Base-by-base conservation (phyloP, 305 asterid genomes). In the Nicotiana rustica region DNA sequence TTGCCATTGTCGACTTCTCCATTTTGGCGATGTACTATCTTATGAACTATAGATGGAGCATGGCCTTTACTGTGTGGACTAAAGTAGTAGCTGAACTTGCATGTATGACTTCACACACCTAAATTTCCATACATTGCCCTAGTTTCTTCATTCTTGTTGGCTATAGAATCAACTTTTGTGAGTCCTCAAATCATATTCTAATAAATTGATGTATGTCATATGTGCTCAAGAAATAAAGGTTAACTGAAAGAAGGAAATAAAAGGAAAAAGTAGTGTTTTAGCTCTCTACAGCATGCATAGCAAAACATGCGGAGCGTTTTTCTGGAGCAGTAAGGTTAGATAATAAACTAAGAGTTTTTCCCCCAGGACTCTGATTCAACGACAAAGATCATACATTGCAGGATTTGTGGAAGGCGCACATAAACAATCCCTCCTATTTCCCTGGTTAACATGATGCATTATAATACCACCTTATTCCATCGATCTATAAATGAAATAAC, bases 1-100 rank as follows among this genome's bases (percentile, higher is more conserved):
- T 2, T 38, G 57, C 0, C 35, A 38, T 69, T 38, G 47, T 38
- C 8, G 2, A 69, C 57, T 38, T 9, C 10, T 69, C 57, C 57
- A 38, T 69, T 38, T 69, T 38, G 77, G 77, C 3, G 0, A 4
- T 69, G 77, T 1, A 10, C 10, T 38, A 38, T 38, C 57, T 13
- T 18, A 69, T 69, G 77, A 38, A 10, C 77, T 38, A 1, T 38
- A 38, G 77, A n/a, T 38, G 77, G 35, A 69, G 57, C 2, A 38
- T 69, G 57, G 1, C 57, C 33, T 69, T 38, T 17, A n/a, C 5
- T 38, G 57, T 0, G 0, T 1, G 0, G 77, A 10, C 2, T 9
- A 69, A 10, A 69, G 9, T 35, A 67, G 55, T 69, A 69, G 33
- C 33, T 69, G 2, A 69, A 38, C 77, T 69, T 38, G 57, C 77